Evolutionary conservation across 345 rosid genomes (phyloP).

Genomic region (Conringia planisiliqua): DNA sequence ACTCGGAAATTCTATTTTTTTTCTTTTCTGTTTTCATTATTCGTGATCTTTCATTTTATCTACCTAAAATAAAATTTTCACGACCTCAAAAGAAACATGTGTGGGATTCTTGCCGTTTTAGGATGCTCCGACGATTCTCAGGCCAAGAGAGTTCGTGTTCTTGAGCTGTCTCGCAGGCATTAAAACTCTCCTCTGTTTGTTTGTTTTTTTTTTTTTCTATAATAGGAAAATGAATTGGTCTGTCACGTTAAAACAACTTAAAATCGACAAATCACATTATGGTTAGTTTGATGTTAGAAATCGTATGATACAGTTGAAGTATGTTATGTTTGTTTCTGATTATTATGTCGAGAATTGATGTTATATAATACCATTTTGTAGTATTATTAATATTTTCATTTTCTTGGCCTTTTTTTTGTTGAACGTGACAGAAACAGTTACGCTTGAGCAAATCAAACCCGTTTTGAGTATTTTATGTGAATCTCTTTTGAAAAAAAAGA

Average conservation of each 20-base stretch:
- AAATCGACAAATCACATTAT: not conserved
- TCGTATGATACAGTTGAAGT: not conserved
- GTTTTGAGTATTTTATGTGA: not conserved
- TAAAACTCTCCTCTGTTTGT: not conserved
- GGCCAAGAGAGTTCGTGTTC: conserved; percentile 91
- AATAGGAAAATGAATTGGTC: not conserved
- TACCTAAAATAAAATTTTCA: not conserved
- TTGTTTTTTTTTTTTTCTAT: not conserved
- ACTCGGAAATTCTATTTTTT: not conserved
- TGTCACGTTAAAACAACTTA: not conserved
- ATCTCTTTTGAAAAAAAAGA: not conserved
- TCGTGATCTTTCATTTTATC: not conserved
- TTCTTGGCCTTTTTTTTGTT: not conserved
- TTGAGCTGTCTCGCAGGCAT: conserved; percentile 99
- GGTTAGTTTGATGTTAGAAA: not conserved
- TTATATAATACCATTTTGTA: not conserved
- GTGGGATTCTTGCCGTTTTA: conserved; percentile 93
- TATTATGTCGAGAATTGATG: not conserved
- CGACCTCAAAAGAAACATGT: conserved; percentile 41
- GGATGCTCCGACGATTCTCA: conserved; percentile 94
- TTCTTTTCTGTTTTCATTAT: not conserved
- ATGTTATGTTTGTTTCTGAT: not conserved
- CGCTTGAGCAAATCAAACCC: not conserved
- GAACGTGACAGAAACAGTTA: conserved; percentile 8
- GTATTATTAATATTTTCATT: not conserved